Evolutionary conservation across 768 basidiomycete species (phyloP), one percentile per base, ranked within the genome.

Genomic region (Exidia glandulosa): DNA sequence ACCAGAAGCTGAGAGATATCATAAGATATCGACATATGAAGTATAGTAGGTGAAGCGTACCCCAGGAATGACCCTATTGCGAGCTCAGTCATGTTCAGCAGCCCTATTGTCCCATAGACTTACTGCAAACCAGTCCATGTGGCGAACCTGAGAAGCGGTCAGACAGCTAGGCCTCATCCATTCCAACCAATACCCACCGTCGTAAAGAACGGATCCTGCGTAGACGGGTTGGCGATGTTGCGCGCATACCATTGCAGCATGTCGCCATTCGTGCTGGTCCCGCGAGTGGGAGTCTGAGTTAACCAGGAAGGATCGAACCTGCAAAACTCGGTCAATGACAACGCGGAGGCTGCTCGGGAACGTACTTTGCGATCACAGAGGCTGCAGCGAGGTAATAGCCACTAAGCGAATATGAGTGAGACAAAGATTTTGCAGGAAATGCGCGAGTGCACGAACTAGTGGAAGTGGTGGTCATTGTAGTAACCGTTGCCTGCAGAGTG

Each of bases 11-110:
- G 50, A 12, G 30, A 29, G 27, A 54, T 48, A 48, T 9, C 7
- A 19, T 37, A 19, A 12, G 36, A 37, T 10, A 19, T 37, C 36
- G 36, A 50, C n/a, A 50, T 50, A 16, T 50, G 10, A 13, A 50
- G 48, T 25, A 50, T 25, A 29, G 16, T 14, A 9, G 50, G 30
- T 29, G 14, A 54, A 12, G 23, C 48, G 4, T 25, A 54, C 50
- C 72, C 73, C 73, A 74, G 1, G 73, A 74, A 62, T 74, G 73
- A 1, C 73, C 73, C n/a, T n/a, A n/a, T n/a, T n/a, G n/a, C n/a
- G n/a, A n/a, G n/a, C n/a, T n/a, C n/a, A n/a, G n/a, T n/a, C n/a
- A n/a, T n/a, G n/a, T n/a, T n/a, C n/a, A n/a, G n/a, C n/a, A n/a
- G n/a, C n/a, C n/a, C n/a, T n/a, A n/a, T n/a, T n/a, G n/a, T n/a